A percentile compares a stretch with the other conserved stretches of the same genome.
phyloP scores from a whole-genome alignment of 2,329 filamentous ascomycete genomes.

The Cryphonectria parasitica region DNA sequence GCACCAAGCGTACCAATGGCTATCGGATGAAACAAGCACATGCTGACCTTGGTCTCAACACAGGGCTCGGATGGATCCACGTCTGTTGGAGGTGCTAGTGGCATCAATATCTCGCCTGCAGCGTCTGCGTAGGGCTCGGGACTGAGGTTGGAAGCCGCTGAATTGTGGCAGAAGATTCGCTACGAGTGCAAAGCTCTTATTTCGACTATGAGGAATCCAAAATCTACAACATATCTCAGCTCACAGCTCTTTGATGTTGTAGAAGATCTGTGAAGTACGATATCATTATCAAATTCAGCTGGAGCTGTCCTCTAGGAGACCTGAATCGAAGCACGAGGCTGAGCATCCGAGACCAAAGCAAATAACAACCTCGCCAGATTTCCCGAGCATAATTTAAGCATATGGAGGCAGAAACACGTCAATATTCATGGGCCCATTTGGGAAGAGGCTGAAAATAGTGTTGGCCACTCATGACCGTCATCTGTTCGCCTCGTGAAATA shows the following conservation, averaged over 20 bases:
- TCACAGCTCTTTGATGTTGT: neutral
- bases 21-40: neutral
- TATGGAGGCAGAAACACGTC: neutral
- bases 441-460: neutral
- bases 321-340: neutral
- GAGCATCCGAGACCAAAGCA: neutral
- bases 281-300: neutral
- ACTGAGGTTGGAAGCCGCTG: neutral
- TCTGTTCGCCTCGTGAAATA: neutral
- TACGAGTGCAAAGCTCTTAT: neutral
- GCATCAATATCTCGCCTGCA: slow-evolving; percentile 24
- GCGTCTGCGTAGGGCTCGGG: slow-evolving; percentile 5
- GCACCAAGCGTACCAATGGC: neutral
- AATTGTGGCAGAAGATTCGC: neutral
- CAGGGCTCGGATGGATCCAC: slow-evolving; percentile 23
- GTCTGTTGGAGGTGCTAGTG: slow-evolving; percentile 26
- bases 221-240: neutral
- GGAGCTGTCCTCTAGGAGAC: neutral
- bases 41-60: neutral
- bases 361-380: neutral
- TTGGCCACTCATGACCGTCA: neutral
- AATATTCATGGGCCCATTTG: neutral
- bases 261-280: neutral
- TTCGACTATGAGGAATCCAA: neutral
- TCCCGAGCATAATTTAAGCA: neutral